Percentiles rank a stretch among this genome's conserved stretches.
Evolutionary conservation across 2,329 filamentous ascomycete genomes (phyloP).

Genomic region (Diaporthe batatas): DNA sequence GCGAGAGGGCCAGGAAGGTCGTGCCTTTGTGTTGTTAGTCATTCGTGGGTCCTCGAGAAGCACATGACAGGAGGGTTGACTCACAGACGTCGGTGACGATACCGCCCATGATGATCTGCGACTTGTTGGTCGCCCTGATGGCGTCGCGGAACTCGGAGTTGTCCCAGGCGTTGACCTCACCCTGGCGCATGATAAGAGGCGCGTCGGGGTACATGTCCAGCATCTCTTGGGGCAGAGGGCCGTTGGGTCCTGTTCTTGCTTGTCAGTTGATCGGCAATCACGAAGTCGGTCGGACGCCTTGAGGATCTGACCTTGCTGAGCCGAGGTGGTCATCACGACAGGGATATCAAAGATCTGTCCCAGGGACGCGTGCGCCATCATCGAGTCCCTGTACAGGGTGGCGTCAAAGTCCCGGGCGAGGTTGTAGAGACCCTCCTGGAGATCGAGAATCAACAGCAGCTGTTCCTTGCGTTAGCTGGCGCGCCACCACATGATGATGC

Average conservation of each 20-base stretch:
- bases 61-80: background rate
- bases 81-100: slow-evolving; percentile 81
- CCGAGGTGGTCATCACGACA: slow-evolving; percentile 78
- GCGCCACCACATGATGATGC: background rate
- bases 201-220: slow-evolving; percentile 75
- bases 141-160: slow-evolving; percentile 77
- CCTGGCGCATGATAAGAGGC: slow-evolving; percentile 75
- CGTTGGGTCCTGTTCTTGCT: slow-evolving; percentile 73
- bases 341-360: slow-evolving; percentile 77
- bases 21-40: slow-evolving; percentile 58
- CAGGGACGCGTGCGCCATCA: slow-evolving; percentile 76
- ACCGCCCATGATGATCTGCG: slow-evolving; percentile 78
- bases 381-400: slow-evolving; percentile 74
- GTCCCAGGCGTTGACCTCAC: slow-evolving; percentile 84
- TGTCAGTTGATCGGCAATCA: background rate
- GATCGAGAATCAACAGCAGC: slow-evolving; percentile 70
- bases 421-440: slow-evolving; percentile 70
- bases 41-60: background rate
- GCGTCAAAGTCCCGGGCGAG: slow-evolving; percentile 76
- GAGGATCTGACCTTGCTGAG: slow-evolving; percentile 61
- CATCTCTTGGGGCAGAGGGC: slow-evolving; percentile 78
- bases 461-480: slow-evolving; percentile 43
- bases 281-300: background rate
- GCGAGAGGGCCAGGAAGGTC: slow-evolving; percentile 79
- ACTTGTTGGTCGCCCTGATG: slow-evolving; percentile 73